A percentile compares a stretch with the other conserved stretches of the same genome.
phyloP scores from a whole-genome alignment of 2,329 filamentous ascomycete species.

The Hymenoscyphus infarciens region DNA sequence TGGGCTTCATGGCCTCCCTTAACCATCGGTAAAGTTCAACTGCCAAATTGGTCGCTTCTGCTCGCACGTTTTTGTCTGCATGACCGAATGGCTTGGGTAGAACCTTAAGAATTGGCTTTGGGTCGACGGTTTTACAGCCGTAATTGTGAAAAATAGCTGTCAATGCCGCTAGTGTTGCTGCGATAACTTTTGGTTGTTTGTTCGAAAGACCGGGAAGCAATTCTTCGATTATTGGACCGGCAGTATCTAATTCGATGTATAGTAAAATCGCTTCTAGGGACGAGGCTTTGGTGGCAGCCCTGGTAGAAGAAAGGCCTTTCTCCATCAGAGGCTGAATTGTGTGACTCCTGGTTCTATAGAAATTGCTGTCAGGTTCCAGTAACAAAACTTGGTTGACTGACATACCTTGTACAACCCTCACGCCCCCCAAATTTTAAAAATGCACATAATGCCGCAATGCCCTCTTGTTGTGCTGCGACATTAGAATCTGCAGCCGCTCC shows the following conservation, averaged over 20 bases:
- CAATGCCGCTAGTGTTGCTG: slow-evolving; percentile 69
- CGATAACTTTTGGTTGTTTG: slow-evolving; percentile 88
- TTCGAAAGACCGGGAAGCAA: slow-evolving; percentile 77
- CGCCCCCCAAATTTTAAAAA: slow-evolving; percentile 89
- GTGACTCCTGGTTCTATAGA: slow-evolving; percentile 62
- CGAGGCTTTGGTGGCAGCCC: slow-evolving; percentile 83
- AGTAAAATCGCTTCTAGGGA: slow-evolving; percentile 82
- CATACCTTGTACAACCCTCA: slow-evolving; percentile 68
- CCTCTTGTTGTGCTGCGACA: slow-evolving; percentile 94
- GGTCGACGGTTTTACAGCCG: slow-evolving; percentile 89
- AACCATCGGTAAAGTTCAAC: slow-evolving; percentile 97
- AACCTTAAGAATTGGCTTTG: slow-evolving; percentile 83
- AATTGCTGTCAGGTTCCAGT: slow-evolving; percentile 13
- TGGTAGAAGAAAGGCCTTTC: slow-evolving; percentile 83
- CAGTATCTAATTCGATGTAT: slow-evolving; percentile 83
- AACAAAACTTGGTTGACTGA: not conserved
- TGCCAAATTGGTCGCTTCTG: slow-evolving; percentile 84
- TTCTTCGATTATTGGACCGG: slow-evolving; percentile 85
- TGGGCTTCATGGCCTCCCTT: slow-evolving; percentile 94
- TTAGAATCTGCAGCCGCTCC: slow-evolving; percentile 90
- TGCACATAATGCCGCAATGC: slow-evolving; percentile 78
- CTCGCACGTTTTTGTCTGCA: slow-evolving; percentile 96
- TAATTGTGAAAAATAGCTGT: slow-evolving; percentile 88
- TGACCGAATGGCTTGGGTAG: slow-evolving; percentile 91
- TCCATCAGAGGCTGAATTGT: slow-evolving; percentile 81